Base-by-base conservation (phyloP, 352 stramenopile species). In the Phytophthora sp. region DNA sequence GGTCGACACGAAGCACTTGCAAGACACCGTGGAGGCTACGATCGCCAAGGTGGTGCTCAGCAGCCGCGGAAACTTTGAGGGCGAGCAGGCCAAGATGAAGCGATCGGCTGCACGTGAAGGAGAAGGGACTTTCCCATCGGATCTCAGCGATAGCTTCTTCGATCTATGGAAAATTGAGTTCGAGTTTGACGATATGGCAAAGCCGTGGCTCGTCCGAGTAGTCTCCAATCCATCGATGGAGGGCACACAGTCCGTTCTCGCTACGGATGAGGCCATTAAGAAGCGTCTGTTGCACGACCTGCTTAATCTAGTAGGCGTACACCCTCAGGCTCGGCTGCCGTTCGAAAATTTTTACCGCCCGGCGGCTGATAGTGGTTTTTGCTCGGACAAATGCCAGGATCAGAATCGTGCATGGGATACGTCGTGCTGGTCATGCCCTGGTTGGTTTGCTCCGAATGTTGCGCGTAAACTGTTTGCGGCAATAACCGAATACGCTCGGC, bases 111-210 rank as follows among this genome's bases (percentile, higher is more conserved):
- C 83, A 20, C 60, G 23, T 33, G 16, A 66, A 57, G 56, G 42
- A 44, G 68, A 76, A 24, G 79, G 69, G 20, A 51, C 69, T 5
- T 41, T 65, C 1, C 63, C 57, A 12, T 78, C 63, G 3, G 76
- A 90, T 44, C 47, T 90, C 20, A 73, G 62, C 2, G 76, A 88
- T 35, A 90, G 70, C 56, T 98, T 97, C 56, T 98, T 99, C 66
- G 95, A 99, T 63, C 75, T 99, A 16, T 88, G 97, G 55, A 97
- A 94, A 21, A 93, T 99, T 61, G 96, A 99, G 63, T 94, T 99
- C 46, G 94, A 99, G 75, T 72, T 99, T 21, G 96, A 99, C 60
- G 78, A 92, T 68, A 81, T 74, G 26, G 81, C 96, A 15, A 98
- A 98, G 62, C 95, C 97, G n/a, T 98, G 91, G 84, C 84, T 99